Evolutionary conservation across 2,329 filamentous ascomycete genomes (phyloP).

Genomic region (Fusarium marasasianum): DNA sequence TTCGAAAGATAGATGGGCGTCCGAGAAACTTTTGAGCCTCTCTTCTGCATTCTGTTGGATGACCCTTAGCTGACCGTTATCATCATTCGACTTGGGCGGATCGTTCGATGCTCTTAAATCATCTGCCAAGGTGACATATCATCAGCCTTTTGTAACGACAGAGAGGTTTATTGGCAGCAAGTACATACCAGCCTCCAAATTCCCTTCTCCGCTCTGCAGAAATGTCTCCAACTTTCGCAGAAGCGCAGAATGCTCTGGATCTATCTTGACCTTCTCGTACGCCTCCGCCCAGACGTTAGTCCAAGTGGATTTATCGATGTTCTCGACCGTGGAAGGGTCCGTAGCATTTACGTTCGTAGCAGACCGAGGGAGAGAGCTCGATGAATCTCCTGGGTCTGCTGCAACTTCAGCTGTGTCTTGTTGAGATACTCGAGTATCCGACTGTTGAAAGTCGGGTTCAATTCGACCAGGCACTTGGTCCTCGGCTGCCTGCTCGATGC

Average conservation of each 20-base stretch:
- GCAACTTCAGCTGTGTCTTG: no score
- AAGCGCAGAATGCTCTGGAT: fast-evolving
- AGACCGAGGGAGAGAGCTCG: fast-evolving
- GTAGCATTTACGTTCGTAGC: fast-evolving
- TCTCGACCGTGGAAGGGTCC: fast-evolving
- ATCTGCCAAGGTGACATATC: fast-evolving
- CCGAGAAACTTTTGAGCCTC: fast-evolving
- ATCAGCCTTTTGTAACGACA: fast-evolving
- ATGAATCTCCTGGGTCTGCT: fast-evolving
- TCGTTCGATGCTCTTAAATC: fast-evolving
- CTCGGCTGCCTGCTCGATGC: fast-evolving
- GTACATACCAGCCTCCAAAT: fast-evolving
- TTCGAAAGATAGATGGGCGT: fast-evolving
- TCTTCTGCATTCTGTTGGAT: not conserved
- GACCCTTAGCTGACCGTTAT: fast-evolving
- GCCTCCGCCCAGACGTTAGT: fast-evolving
- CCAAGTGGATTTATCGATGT: fast-evolving
- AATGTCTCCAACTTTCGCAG: fast-evolving
- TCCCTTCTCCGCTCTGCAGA: fast-evolving
- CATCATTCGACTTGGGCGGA: fast-evolving
- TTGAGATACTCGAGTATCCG: no score
- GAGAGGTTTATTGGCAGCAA: fast-evolving
- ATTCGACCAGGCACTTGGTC: not conserved
- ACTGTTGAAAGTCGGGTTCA: not conserved
- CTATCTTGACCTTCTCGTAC: fast-evolving